Conservation (phyloP, 345 rosid species). For the Nephelium lappaceum region DNA sequence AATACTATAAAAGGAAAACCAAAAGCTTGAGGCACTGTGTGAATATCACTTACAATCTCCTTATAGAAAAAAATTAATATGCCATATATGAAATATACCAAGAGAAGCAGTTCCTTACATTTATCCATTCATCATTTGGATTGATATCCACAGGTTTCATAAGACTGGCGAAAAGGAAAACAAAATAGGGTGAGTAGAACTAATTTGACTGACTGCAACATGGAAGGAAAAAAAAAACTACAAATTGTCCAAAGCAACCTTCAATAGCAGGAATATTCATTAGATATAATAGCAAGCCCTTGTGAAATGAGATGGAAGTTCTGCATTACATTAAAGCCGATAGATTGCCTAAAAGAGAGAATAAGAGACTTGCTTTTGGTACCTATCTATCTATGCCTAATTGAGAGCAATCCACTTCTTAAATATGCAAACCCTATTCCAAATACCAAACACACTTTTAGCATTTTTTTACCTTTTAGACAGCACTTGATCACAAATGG, state of each 20-base stretch:
- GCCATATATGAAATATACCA: constrained; percentile 4
- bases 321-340: background rate
- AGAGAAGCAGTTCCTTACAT: constrained; percentile 58
- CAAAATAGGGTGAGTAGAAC: constrained; percentile 26
- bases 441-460: background rate
- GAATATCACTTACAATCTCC: background rate
- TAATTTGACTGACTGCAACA: constrained; percentile 9
- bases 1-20: constrained; percentile 3
- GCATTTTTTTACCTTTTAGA: constrained; percentile 68
- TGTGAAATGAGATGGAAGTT: background rate
- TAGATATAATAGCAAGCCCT: background rate
- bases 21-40: background rate
- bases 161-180: constrained; percentile 52
- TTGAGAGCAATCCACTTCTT: background rate
- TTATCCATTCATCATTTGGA: constrained; percentile 95
- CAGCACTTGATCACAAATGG: constrained; percentile 93
- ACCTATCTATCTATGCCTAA: background rate
- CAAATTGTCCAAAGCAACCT: constrained; percentile 14
- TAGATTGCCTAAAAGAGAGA: background rate
- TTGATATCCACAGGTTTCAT: constrained; percentile 91
- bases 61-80: constrained; percentile 15
- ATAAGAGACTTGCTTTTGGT: background rate
- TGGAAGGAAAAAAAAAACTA: background rate
- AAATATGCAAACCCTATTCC: background rate
- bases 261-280: background rate